These are phyloP conservation scores for Phytophthora pluvialis DNA, from an alignment of 352 stramenopile species.

Conservation along the genomic window DNA sequence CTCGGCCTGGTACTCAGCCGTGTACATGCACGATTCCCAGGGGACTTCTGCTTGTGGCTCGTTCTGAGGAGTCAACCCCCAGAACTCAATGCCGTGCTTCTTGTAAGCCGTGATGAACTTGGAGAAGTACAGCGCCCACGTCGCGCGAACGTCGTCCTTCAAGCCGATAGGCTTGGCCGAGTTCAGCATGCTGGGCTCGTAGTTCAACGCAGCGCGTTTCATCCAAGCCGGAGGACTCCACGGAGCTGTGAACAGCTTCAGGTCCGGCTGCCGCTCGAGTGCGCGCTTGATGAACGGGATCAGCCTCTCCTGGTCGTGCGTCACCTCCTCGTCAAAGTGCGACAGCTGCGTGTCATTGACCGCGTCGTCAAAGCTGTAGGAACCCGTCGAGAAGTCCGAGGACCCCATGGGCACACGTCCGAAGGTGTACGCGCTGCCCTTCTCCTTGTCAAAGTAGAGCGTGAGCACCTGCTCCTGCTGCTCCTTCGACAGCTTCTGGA, in stretches of 20 bases:
- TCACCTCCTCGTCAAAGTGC: conserved; percentile 83
- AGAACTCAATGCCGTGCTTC: conserved; percentile 79
- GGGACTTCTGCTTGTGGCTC: conserved; percentile 80
- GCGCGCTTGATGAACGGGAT: conserved; percentile 89
- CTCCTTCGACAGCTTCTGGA: conserved; percentile 73
- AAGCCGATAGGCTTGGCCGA: conserved; percentile 66
- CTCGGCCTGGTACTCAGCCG: conserved; percentile 57
- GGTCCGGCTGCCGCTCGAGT: conserved; percentile 53
- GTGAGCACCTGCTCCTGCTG: conserved; percentile 88
- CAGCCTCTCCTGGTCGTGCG: conserved; percentile 77
- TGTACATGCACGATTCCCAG: conserved; percentile 79
- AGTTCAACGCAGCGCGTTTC: conserved; percentile 55
- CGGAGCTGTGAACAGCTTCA: conserved; percentile 89
- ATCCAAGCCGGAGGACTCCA: conserved; percentile 94
- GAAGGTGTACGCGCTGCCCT: conserved; percentile 88
- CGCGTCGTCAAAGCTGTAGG: conserved; percentile 91
- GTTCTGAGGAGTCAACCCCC: conserved; percentile 92
- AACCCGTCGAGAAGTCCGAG: conserved; percentile 86
- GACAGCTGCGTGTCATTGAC: conserved; percentile 66
- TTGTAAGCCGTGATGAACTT: conserved; percentile 94
- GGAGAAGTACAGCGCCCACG: conserved; percentile 92
- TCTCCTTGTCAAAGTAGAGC: conserved; percentile 87
- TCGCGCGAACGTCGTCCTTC: conserved; percentile 51
- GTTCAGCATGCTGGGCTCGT: conserved; percentile 68
- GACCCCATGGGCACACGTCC: conserved; percentile 92